A percentile compares a stretch with the other conserved stretches of the same genome.
Conservation (phyloP, 768 basidiomycete species). For the Phylloporus arenicola region DNA sequence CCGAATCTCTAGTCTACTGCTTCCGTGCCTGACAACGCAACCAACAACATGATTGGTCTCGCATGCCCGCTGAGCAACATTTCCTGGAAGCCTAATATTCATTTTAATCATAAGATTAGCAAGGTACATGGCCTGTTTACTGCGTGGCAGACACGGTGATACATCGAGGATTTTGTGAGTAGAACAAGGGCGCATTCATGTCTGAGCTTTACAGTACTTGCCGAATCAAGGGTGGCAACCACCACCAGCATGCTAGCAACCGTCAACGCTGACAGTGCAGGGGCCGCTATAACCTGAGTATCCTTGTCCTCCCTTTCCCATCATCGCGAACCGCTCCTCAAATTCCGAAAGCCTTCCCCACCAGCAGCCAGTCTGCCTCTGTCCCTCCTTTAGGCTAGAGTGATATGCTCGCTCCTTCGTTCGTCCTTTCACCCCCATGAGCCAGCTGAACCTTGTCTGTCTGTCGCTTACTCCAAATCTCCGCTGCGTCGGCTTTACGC, state of each 20-base stretch:
- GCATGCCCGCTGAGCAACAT: neutral
- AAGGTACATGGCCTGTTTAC: neutral
- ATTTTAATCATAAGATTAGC: neutral
- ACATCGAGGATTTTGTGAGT: conserved; percentile 1
- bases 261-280: conserved; percentile 12
- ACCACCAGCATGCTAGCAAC: conserved; percentile 6
- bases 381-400: conserved; percentile 21
- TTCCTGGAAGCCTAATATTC: neutral
- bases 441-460: conserved; percentile 52
- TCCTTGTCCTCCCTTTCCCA: conserved; percentile 21
- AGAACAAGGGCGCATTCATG: neutral
- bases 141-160: neutral
- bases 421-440: conserved; percentile 14
- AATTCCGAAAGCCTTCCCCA: conserved; percentile 7
- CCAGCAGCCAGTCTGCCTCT: conserved; percentile 46
- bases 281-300: conserved; percentile 1
- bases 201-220: neutral
- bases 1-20: neutral
- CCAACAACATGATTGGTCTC: neutral
- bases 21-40: neutral
- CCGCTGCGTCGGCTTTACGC: conserved; percentile 56
- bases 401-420: conserved; percentile 33
- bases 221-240: conserved; percentile 14
- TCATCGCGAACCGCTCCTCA: conserved; percentile 16
- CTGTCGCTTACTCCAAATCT: conserved; percentile 66